Evolutionary conservation across 345 rosid species (phyloP).

Genomic region (Triadica sebifera): DNA sequence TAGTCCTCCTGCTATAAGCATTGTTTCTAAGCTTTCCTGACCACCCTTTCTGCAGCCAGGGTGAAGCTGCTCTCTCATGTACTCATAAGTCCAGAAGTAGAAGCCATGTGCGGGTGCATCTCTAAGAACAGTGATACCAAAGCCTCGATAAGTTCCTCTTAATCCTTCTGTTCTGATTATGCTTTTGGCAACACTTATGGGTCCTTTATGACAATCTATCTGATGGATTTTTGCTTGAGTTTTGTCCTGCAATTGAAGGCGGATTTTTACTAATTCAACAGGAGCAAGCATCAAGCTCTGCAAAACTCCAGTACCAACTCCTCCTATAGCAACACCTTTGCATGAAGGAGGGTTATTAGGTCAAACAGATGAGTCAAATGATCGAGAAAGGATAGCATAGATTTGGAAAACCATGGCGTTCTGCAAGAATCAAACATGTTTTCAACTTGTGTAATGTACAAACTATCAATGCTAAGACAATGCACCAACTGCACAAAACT

Average conservation of each 20-base stretch:
- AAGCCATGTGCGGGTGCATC: conserved; percentile 85
- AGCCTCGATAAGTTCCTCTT: conserved; percentile 67
- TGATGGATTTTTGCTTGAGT: conserved; percentile 15
- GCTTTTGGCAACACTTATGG: conserved; percentile 41
- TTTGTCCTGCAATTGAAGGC: conserved; percentile 62
- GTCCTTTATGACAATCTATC: conserved; percentile 36
- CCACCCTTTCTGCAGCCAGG: conserved; percentile 83
- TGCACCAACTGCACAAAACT: too few relatives aligned
- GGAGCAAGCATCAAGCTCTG: conserved; percentile 78
- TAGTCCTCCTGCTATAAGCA: conserved; percentile 78
- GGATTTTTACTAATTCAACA: conserved; percentile 79
- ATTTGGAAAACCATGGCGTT: conserved; percentile 94
- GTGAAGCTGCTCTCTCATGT: conserved; percentile 66
- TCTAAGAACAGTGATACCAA: conserved; percentile 63
- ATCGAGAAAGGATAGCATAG: conserved; percentile 76
- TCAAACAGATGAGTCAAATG: conserved; percentile 51
- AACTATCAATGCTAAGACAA: neutral
- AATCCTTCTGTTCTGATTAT: conserved; percentile 58
- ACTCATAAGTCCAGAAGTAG: conserved; percentile 95
- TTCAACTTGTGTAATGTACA: neutral
- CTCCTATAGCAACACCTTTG: conserved; percentile 79
- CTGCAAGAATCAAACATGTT: conserved; percentile 39
- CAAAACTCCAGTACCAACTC: conserved; percentile 76
- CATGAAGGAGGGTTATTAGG: conserved; percentile 68
- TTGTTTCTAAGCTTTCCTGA: conserved; percentile 63